Percentiles rank a stretch among this genome's conserved stretches.
Evolutionary conservation across 805 yeast genomes (phyloP).

Genomic region (Brettanomyces sp.): DNA sequence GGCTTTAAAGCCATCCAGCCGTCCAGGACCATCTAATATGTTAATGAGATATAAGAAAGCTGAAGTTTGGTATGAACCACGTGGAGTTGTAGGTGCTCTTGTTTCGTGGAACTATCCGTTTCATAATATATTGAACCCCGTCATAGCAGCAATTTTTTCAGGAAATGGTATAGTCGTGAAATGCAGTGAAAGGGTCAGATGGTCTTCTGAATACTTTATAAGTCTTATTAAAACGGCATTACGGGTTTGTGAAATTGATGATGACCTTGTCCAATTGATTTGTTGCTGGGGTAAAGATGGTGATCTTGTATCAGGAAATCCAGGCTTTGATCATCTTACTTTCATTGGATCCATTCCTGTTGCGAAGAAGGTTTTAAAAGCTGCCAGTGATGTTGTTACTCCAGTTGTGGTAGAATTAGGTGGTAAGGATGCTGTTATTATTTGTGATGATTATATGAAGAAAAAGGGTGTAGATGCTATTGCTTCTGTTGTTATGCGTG

Average conservation of each 20-base stretch:
- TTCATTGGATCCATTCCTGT: conserved; percentile 95
- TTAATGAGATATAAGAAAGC: conserved; percentile 88
- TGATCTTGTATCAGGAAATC: conserved; percentile 76
- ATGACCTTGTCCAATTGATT: conserved; percentile 76
- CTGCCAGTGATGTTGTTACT: conserved; percentile 80
- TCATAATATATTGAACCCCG: conserved; percentile 89
- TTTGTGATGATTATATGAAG: conserved; percentile 70
- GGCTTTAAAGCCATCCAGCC: conserved; percentile 56
- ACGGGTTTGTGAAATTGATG: conserved; percentile 64
- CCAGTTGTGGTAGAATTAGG: conserved; percentile 96
- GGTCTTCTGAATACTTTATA: conserved; percentile 82
- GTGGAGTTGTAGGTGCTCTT: conserved; percentile 81
- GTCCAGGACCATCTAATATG: conserved; percentile 83
- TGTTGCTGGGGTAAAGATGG: conserved; percentile 84
- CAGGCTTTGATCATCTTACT: conserved; percentile 77
- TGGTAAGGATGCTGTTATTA: conserved; percentile 88
- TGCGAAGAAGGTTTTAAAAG: conserved; percentile 75
- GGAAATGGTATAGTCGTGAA: conserved; percentile 90
- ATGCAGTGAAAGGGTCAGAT: conserved; percentile 92
- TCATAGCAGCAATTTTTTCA: conserved; percentile 78
- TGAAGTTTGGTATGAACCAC: conserved; percentile 87
- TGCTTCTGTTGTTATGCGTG: conserved; percentile 83
- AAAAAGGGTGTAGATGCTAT: conserved; percentile 33
- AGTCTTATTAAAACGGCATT: conserved; percentile 65
- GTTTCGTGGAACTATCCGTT: conserved; percentile 98